Evolutionary conservation across 257 asterid species (phyloP).

Genomic region (Fraxinus quadrangulata): DNA sequence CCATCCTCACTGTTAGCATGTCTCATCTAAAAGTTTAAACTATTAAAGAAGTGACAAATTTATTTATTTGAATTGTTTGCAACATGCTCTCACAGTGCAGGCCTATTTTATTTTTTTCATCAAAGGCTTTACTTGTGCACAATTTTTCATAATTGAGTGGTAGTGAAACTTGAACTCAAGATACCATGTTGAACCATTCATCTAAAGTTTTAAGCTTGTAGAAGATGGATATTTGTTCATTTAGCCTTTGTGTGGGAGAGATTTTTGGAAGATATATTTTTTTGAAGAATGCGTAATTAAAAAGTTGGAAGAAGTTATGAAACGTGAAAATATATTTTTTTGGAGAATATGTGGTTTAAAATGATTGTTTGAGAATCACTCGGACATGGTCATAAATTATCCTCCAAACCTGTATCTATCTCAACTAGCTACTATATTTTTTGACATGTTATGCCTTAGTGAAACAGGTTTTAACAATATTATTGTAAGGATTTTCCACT

Average conservation of each 20-base stretch:
- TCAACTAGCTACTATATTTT: neutral
- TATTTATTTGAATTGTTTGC: neutral
- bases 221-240: neutral
- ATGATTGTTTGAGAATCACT: no score
- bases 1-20: neutral
- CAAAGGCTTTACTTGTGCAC: neutral
- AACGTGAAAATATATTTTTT: no score
- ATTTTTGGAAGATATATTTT: no score
- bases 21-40: neutral
- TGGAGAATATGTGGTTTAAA: no score
- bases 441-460: neutral
- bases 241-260: no score
- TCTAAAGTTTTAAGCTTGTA: no score
- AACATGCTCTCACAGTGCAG: neutral
- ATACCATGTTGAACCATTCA: neutral
- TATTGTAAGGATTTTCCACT: neutral
- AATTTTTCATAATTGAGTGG: neutral
- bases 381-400: neutral
- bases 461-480: neutral
- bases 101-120: neutral
- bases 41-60: neutral
- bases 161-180: neutral
- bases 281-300: no score
- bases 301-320: no score
- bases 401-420: neutral